Conservation (phyloP, 2,329 filamentous ascomycete species). For the Lachnellula cervina region DNA sequence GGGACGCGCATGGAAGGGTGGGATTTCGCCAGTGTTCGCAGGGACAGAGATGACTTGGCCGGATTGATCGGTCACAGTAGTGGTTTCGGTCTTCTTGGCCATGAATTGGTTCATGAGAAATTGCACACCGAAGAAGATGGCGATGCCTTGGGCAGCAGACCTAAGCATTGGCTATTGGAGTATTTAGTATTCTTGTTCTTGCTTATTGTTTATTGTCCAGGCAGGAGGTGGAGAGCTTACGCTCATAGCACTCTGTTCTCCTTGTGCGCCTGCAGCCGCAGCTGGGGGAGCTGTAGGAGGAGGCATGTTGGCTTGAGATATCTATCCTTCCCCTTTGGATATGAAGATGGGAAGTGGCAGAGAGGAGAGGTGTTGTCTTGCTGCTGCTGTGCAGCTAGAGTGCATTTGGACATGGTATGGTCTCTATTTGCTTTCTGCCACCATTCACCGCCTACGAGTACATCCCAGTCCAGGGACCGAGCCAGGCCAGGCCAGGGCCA, state of each 20-base stretch:
- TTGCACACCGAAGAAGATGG: conserved; percentile 56
- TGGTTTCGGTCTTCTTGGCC: conserved; percentile 38
- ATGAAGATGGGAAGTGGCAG: conserved; percentile 5
- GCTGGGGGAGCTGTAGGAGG: conserved; percentile 28
- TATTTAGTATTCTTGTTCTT: conserved; percentile 11
- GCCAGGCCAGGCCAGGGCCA: too few relatives aligned
- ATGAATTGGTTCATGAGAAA: conserved; percentile 50
- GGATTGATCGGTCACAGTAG: conserved; percentile 45
- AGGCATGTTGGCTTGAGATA: conserved; percentile 28
- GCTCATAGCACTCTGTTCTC: conserved; percentile 27
- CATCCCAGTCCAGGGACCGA: too few relatives aligned
- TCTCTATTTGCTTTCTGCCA: too few relatives aligned
- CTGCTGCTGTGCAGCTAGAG: too few relatives aligned
- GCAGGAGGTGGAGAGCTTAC: conserved; percentile 20
- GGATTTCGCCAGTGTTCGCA: conserved; percentile 52
- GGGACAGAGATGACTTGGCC: conserved; percentile 51
- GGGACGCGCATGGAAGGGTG: conserved; percentile 62
- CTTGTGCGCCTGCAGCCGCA: conserved; percentile 26
- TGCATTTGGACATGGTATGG: too few relatives aligned
- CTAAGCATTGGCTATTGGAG: conserved; percentile 28
- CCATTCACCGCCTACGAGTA: too few relatives aligned
- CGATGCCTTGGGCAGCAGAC: conserved; percentile 44
- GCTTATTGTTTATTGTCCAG: background rate
- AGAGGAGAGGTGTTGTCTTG: background rate
- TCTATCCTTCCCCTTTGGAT: background rate